A percentile compares a stretch with the other conserved stretches of the same genome.
These are phyloP conservation scores for Chalciporus piperatus DNA, from an alignment of 768 basidiomycete genomes.

Conservation along the genomic window DNA sequence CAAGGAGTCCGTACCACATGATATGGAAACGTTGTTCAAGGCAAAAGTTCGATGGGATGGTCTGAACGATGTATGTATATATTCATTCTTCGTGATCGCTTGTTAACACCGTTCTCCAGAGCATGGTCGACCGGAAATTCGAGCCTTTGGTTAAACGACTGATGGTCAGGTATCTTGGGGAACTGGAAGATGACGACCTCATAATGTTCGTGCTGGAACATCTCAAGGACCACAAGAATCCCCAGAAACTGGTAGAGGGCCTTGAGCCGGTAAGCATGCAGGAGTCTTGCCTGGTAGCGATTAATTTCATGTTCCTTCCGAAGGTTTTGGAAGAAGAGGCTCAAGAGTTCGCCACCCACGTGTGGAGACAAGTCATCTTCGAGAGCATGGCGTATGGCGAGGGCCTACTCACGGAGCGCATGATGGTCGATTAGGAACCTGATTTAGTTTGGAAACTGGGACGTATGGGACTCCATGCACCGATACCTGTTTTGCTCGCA, in stretches of 20 bases:
- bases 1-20: conserved; percentile 66
- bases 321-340: conserved; percentile 96
- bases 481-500: conserved; percentile 26
- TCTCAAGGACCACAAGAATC: conserved; percentile 84
- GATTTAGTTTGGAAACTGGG: conserved; percentile 8
- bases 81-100: conserved; percentile 8
- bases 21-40: conserved; percentile 78
- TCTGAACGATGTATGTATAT: conserved; percentile 68
- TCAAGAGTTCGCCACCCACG: conserved; percentile 63
- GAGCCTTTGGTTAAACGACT: conserved; percentile 79
- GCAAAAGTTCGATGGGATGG: conserved; percentile 91
- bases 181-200: conserved; percentile 90
- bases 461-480: conserved; percentile 18
- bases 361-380: conserved; percentile 93
- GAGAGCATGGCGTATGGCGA: conserved; percentile 93
- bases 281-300: background rate
- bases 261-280: conserved; percentile 77
- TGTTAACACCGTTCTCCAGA: conserved; percentile 40
- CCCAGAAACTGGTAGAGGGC: conserved; percentile 83
- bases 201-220: conserved; percentile 94
- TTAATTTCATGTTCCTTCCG: background rate
- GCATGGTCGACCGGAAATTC: conserved; percentile 79
- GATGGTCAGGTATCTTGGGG: conserved; percentile 87
- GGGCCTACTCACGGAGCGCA: conserved; percentile 81
- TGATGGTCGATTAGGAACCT: conserved; percentile 64